Base-by-base conservation (phyloP, 345 rosid species). In the Balakata baccata region DNA sequence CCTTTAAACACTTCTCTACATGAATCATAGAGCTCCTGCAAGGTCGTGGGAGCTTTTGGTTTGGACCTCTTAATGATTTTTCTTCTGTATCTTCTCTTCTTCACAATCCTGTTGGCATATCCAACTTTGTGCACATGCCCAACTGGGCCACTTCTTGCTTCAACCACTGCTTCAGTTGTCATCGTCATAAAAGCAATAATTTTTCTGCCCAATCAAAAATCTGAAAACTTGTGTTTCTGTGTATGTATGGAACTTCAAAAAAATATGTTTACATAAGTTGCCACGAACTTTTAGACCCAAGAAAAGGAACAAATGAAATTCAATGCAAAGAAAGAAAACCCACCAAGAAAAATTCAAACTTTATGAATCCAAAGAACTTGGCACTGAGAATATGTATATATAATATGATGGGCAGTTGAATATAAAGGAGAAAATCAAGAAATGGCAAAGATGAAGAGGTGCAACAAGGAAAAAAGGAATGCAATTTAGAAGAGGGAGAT, bases 1-100 rank as follows among this genome's bases (percentile, higher is more conserved):
- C 90, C 90, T 73, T 75, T 82, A 79, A 90, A 90, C 8, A 87
- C 77, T 11, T 87, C 69, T 51, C 38, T 74, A 51, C 96, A 87
- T 0, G 85, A 70, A 76, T 60, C 78, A 75, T 78, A 89, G 17
- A 90, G 87, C 37, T 81, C 64, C 78, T 85, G 96, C 77, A 89
- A 69, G 7, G 61, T 81, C 61, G 5, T 51, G 12, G 86, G 64
- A 47, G 29, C 72, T 46, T 64, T n/a, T 0, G 59, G 64, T 34
- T 25, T 29, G 23, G 68, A n/a, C 22, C 37, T 11, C 47, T 37
- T 57, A 49, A 51, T 38, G 16, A 22, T 54, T 66, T 16, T 77
- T 39, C 47, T 72, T 52, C 17, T 82, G 64, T 59, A 66, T 61
- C 71, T 78, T 82, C 63, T 86, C 85, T 58, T 85, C 77, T 69